phyloP scores from a whole-genome alignment of 2,329 filamentous ascomycete species.

The Colletotrichum simmondsii region DNA sequence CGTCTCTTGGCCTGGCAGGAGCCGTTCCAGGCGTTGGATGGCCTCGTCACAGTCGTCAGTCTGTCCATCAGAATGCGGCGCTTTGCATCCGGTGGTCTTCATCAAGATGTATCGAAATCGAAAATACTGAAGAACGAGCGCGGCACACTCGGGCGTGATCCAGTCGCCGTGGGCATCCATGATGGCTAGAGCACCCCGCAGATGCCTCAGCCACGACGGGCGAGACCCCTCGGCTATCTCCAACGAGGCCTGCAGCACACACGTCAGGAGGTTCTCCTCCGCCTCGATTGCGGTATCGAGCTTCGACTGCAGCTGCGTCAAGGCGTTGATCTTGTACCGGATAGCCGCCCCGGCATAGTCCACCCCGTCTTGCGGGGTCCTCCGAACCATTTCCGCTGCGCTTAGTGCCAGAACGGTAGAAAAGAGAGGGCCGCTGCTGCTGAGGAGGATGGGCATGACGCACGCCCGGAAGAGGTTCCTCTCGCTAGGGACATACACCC shows the following conservation, averaged over 20 bases:
- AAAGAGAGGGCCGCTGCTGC: slow-evolving; percentile 8
- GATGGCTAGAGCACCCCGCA: slow-evolving; percentile 1
- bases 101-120: slow-evolving; percentile 13
- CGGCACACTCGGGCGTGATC: slow-evolving; percentile 3
- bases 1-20: no score
- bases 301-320: slow-evolving; percentile 7
- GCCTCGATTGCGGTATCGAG: background rate
- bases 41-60: no score
- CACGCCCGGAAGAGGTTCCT: slow-evolving; percentile 12
- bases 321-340: slow-evolving; percentile 2
- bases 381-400: slow-evolving; percentile 5
- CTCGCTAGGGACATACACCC: slow-evolving; percentile 6
- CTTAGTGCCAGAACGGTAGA: slow-evolving; percentile 5
- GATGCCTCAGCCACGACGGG: slow-evolving; percentile 4
- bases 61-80: no score
- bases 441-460: slow-evolving; percentile 10
- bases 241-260: slow-evolving; percentile 17
- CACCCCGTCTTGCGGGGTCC: background rate
- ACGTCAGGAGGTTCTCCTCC: slow-evolving; percentile 6
- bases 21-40: no score
- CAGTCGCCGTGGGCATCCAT: background rate
- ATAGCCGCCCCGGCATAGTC: background rate
- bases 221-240: slow-evolving; percentile 15
- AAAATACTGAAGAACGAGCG: slow-evolving; percentile 10
- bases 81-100: no score